Conservation (phyloP, 441 rosid species). For the Pelargonium myrrhifolium region DNA sequence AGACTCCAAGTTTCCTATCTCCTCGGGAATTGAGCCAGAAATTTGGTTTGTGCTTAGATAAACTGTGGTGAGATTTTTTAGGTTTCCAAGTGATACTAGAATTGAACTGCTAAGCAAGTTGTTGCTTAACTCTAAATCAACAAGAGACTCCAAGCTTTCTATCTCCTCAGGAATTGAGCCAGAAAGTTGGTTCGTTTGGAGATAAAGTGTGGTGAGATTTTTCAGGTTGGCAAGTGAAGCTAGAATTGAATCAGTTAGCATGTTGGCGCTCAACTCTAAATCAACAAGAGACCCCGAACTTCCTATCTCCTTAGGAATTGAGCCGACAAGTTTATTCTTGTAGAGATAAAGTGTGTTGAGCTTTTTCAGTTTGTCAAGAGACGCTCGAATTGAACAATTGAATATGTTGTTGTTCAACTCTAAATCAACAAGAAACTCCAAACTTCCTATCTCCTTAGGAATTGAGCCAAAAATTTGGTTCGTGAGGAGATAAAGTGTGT, state of each 20-base stretch:
- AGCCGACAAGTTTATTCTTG: too few relatives aligned
- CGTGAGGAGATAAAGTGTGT: not conserved
- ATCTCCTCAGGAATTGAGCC: constrained; percentile 26
- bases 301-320: constrained; percentile 23
- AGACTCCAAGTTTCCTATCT: not conserved
- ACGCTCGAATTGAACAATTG: too few relatives aligned
- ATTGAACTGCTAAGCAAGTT: not conserved
- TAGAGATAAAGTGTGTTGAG: too few relatives aligned
- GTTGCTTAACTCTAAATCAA: not conserved
- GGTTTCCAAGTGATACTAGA: constrained; percentile 5
- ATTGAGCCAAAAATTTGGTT: not conserved
- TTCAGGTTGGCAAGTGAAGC: not conserved
- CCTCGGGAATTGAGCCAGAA: constrained; percentile 25
- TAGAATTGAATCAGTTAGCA: constrained; percentile 5
- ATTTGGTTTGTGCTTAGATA: not conserved
- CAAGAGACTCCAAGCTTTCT: not conserved
- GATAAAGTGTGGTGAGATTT: too few relatives aligned
- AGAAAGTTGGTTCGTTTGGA: constrained; percentile 6
- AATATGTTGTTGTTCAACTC: too few relatives aligned
- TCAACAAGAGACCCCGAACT: not conserved
- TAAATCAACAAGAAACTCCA: too few relatives aligned
- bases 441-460: not conserved
- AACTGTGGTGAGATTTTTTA: too few relatives aligned
- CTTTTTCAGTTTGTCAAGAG: too few relatives aligned
- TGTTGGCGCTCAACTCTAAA: not conserved